Percentiles rank a stretch among this genome's conserved stretches.
phyloP scores from a whole-genome alignment of 225 moss, liverwort and hornwort species.

The Lunularia cruciata region DNA sequence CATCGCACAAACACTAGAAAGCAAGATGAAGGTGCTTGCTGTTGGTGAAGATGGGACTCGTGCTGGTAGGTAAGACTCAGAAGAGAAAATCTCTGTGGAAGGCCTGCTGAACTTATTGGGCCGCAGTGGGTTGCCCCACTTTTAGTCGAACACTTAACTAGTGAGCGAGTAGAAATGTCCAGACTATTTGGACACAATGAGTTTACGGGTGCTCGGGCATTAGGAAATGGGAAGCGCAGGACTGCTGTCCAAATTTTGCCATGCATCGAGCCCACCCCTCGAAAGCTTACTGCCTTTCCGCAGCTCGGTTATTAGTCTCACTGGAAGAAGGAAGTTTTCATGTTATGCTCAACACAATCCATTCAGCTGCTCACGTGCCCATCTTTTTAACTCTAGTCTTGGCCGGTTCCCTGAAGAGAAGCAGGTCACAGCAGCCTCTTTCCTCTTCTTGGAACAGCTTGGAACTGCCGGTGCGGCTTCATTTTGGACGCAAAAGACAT shows the following conservation, averaged over 20 bases:
- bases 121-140: constrained; percentile 4
- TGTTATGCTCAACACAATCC: not conserved
- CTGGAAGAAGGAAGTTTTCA: constrained; percentile 1
- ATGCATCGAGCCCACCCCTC: constrained; percentile 2
- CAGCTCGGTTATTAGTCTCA: not conserved
- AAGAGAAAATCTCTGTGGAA: constrained; percentile 3
- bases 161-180: constrained; percentile 12
- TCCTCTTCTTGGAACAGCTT: not conserved
- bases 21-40: constrained; percentile 6
- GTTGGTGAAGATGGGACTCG: constrained; percentile 5
- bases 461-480: not conserved
- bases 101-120: constrained; percentile 7
- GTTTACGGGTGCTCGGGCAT: constrained; percentile 8
- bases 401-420: not conserved
- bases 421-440: constrained; percentile 1
- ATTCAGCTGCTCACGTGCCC: not conserved
- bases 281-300: not conserved
- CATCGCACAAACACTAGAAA: constrained; percentile 2
- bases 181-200: not conserved
- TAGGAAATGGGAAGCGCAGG: constrained; percentile 9
- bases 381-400: not conserved
- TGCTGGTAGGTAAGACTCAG: not conserved
- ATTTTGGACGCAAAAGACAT: not conserved
- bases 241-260: constrained; percentile 30
- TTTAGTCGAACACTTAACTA: constrained; percentile 8